These are phyloP conservation scores for Thraustotheca clavata DNA, from an alignment of 352 stramenopile species.

Conservation along the genomic window DNA sequence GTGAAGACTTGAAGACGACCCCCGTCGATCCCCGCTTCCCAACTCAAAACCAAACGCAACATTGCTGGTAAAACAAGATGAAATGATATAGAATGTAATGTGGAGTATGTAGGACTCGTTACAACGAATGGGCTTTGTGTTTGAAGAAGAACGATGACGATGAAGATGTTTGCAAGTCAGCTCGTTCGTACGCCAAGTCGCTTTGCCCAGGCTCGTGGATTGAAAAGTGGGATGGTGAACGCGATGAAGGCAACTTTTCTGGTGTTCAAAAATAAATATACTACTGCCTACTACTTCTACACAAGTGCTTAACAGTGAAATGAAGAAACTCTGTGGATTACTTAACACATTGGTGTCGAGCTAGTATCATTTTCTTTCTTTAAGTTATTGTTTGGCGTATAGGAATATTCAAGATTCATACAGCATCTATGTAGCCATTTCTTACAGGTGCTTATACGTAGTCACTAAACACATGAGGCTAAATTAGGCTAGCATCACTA, in stretches of 20 bases:
- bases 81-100: neutral
- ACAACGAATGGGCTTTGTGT: conserved; percentile 97
- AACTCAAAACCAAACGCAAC: conserved; percentile 82
- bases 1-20: conserved; percentile 36
- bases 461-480: too few species aligned
- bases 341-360: too few species aligned
- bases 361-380: too few species aligned
- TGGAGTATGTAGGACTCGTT: conserved; percentile 60
- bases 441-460: too few species aligned
- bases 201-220: conserved; percentile 71
- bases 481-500: too few species aligned
- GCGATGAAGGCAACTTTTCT: conserved; percentile 74
- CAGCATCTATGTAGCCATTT: too few species aligned
- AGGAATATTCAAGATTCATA: too few species aligned
- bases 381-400: too few species aligned
- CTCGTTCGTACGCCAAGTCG: conserved; percentile 56
- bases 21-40: conserved; percentile 80
- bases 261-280: conserved; percentile 43
- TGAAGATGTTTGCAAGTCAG: conserved; percentile 86
- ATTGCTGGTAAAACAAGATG: conserved; percentile 56
- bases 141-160: conserved; percentile 92
- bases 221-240: conserved; percentile 75
- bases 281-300: neutral
- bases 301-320: neutral
- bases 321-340: conserved; percentile 2